A percentile compares a stretch with the other conserved stretches of the same genome.
phyloP scores from a whole-genome alignment of 768 basidiomycete species.

The Auriscalpium vulgare region DNA sequence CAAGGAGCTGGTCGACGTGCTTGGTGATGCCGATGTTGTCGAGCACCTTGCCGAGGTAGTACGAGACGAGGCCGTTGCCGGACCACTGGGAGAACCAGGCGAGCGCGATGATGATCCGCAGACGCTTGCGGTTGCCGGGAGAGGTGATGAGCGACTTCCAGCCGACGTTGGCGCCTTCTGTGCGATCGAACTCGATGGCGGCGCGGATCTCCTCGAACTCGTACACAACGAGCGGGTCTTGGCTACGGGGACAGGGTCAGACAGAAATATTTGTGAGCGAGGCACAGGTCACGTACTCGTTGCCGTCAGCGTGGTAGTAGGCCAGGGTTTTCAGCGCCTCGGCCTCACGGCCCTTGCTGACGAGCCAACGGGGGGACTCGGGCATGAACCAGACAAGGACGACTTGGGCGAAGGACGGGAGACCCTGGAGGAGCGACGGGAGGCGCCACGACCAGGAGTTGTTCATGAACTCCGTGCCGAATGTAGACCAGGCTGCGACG shows the following conservation, averaged over 20 bases:
- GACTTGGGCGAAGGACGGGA: slow-evolving; percentile 64
- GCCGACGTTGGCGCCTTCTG: slow-evolving; percentile 49
- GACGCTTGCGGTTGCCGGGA: slow-evolving; percentile 65
- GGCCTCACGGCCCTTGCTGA: slow-evolving; percentile 65
- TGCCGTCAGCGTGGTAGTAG: slow-evolving; percentile 77
- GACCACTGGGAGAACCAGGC: slow-evolving; percentile 87
- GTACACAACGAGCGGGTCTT: slow-evolving; percentile 59
- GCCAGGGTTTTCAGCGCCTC: slow-evolving; percentile 66
- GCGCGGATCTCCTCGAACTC: slow-evolving; percentile 80
- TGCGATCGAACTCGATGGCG: slow-evolving; percentile 60
- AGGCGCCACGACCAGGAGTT: slow-evolving; percentile 78
- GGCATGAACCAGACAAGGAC: slow-evolving; percentile 60
- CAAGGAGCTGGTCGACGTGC: slow-evolving; percentile 59
- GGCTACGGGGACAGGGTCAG: slow-evolving; percentile 24
- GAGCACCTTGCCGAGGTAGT: slow-evolving; percentile 74
- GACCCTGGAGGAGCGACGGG: slow-evolving; percentile 63
- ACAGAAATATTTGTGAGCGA: not conserved
- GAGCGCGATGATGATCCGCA: slow-evolving; percentile 68
- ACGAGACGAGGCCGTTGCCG: slow-evolving; percentile 77
- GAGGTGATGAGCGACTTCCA: slow-evolving; percentile 64
- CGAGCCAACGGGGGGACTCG: slow-evolving; percentile 79
- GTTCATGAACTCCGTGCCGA: slow-evolving; percentile 65
- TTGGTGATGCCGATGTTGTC: slow-evolving; percentile 57
- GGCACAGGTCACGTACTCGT: slow-evolving; percentile 33
- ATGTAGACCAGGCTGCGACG: slow-evolving; percentile 78